phyloP scores from a whole-genome alignment of 495 filamentous ascomycete genomes.

The Aspergillus panamensis region DNA sequence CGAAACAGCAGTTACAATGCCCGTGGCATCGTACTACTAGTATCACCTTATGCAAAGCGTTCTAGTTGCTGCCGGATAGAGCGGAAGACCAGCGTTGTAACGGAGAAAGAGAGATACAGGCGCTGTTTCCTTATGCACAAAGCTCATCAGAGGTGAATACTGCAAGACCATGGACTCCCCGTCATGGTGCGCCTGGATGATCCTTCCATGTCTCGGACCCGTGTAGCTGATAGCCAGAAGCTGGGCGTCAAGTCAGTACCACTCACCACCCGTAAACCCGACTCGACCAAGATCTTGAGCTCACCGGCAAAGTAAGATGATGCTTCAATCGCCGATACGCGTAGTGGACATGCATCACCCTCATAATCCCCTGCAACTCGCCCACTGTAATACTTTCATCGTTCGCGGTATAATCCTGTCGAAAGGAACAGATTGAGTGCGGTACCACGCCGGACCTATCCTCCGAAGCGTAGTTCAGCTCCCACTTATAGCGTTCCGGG shows the following conservation, averaged over 20 bases:
- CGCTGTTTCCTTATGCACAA: conserved; percentile 7
- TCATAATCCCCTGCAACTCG: not conserved
- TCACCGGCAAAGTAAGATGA: not conserved
- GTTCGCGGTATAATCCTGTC: not conserved
- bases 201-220: conserved; percentile 11
- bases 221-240: conserved; percentile 31
- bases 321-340: not conserved
- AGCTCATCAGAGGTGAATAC: conserved; percentile 17
- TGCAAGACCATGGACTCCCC: conserved; percentile 12
- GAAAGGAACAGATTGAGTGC: not conserved
- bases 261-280: not conserved
- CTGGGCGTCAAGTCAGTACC: conserved; percentile 18
- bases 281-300: not conserved
- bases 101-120: conserved; percentile 16
- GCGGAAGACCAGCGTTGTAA: not conserved
- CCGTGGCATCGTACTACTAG: not conserved
- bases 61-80: not conserved
- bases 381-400: not conserved
- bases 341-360: not conserved
- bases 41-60: not conserved
- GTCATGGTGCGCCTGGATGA: conserved; percentile 13
- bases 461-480: not conserved
- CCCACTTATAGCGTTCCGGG: not conserved
- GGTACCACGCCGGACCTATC: not conserved
- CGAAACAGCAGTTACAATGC: not conserved